Conservation (phyloP, 805 yeast species). For the Metschnikowia lochheadii region DNA sequence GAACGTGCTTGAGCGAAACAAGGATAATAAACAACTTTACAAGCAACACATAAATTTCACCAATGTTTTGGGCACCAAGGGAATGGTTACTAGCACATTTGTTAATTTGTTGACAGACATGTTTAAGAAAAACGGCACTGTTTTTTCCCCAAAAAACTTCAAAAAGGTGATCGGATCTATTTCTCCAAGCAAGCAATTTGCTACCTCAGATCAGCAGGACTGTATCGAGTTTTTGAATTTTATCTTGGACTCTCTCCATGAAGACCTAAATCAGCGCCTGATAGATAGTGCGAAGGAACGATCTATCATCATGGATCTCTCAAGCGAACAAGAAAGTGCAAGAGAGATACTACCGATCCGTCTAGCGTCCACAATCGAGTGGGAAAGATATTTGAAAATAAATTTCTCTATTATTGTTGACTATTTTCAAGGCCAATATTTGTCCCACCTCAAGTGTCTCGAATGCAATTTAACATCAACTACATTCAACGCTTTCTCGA, state of each 20-base stretch:
- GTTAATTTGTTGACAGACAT: conserved; percentile 56
- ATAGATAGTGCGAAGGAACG: conserved; percentile 28
- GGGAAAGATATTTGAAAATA: conserved; percentile 81
- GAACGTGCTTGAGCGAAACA: neutral
- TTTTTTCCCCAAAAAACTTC: conserved; percentile 59
- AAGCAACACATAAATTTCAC: conserved; percentile 64
- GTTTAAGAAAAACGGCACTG: conserved; percentile 43
- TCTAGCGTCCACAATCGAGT: conserved; percentile 80
- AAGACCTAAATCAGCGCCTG: conserved; percentile 70
- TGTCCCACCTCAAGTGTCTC: conserved; percentile 71
- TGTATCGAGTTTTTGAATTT: conserved; percentile 79
- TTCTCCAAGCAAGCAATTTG: conserved; percentile 55
- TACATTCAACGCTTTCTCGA: conserved; percentile 78
- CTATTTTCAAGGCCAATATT: conserved; percentile 83
- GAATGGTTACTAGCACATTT: conserved; percentile 67
- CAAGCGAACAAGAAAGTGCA: conserved; percentile 59
- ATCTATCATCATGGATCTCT: conserved; percentile 41
- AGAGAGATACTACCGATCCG: conserved; percentile 74
- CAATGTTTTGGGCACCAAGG: conserved; percentile 77
- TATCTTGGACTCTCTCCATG: conserved; percentile 72
- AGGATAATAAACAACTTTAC: conserved; percentile 43
- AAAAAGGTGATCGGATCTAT: conserved; percentile 65
- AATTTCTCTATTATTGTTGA: conserved; percentile 80
- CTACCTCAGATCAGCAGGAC: conserved; percentile 74
- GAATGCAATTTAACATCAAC: conserved; percentile 76